Evolutionary conservation across 257 asterid genomes (phyloP).

Genomic region (Nicotiana knightiana): DNA sequence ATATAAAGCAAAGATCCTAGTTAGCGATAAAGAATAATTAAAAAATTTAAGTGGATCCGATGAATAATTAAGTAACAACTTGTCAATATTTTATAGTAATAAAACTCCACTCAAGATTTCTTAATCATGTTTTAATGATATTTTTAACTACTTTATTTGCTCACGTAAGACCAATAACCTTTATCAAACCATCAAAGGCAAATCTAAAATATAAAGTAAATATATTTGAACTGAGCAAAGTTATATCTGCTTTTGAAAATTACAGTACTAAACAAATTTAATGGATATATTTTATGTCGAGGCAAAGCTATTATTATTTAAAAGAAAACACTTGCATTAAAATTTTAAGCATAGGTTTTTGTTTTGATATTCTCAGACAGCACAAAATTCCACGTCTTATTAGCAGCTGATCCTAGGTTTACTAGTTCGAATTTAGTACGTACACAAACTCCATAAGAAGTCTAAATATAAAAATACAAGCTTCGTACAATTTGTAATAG

Average conservation of each 20-base stretch:
- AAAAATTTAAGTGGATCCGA: neutral
- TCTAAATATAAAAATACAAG: slow-evolving; percentile 2
- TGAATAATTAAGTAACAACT: neutral
- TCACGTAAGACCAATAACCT: no score
- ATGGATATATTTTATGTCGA: neutral
- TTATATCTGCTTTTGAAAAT: neutral
- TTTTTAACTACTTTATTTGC: no score
- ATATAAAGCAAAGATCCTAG: neutral
- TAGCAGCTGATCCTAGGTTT: slow-evolving; percentile 7
- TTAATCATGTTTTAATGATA: neutral
- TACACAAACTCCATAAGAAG: neutral
- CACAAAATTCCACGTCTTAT: neutral
- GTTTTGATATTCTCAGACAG: neutral
- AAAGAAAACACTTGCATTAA: neutral
- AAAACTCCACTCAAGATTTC: neutral
- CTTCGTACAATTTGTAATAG: neutral
- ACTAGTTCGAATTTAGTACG: neutral
- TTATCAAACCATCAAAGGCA: no score
- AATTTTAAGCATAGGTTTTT: neutral
- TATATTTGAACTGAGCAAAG: no score
- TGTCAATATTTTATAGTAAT: neutral
- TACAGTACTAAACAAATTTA: neutral
- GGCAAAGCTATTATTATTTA: neutral
- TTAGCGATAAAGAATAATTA: neutral
- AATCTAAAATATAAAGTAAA: no score